phyloP scores from a whole-genome alignment of 768 basidiomycete genomes.

The Pleurotus citrinopileatus region DNA sequence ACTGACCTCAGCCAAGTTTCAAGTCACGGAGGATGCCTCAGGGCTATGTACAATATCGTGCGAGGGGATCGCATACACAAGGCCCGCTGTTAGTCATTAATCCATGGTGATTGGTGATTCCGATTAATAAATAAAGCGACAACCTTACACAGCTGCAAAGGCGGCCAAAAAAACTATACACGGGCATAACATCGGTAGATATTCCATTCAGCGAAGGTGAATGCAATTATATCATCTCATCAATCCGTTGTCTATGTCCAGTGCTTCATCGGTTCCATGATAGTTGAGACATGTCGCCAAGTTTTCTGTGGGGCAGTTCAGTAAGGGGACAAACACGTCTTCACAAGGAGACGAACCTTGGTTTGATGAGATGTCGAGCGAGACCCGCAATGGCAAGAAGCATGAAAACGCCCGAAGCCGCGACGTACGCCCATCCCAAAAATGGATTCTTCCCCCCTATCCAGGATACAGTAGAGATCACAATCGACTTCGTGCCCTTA shows the following conservation, averaged over 20 bases:
- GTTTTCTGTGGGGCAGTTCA: slow-evolving; percentile 45
- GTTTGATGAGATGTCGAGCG: slow-evolving; percentile 89
- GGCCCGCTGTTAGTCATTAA: slow-evolving; percentile 16
- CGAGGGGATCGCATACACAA: slow-evolving; percentile 61
- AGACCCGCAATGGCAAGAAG: slow-evolving; percentile 85
- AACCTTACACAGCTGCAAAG: neutral
- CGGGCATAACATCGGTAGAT: neutral
- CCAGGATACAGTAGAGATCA: slow-evolving; percentile 97
- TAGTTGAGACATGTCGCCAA: slow-evolving; percentile 84
- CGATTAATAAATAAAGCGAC: neutral
- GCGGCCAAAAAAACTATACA: neutral
- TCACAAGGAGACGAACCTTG: slow-evolving; percentile 50
- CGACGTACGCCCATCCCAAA: slow-evolving; percentile 98
- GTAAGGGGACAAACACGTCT: slow-evolving; percentile 6
- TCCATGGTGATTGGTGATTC: neutral
- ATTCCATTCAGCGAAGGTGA: neutral
- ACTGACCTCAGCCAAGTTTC: slow-evolving; percentile 66
- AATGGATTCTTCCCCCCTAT: slow-evolving; percentile 98
- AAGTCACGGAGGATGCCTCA: slow-evolving; percentile 38
- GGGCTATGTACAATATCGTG: slow-evolving; percentile 51
- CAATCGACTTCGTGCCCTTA: slow-evolving; percentile 94
- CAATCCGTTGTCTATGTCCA: neutral
- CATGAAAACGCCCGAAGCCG: slow-evolving; percentile 82
- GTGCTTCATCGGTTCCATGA: slow-evolving; percentile 74
- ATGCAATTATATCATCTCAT: neutral